Evolutionary conservation across 2,329 filamentous ascomycete species (phyloP), one percentile per base, ranked within the genome.

Genomic region (Colletotrichum cereale): DNA sequence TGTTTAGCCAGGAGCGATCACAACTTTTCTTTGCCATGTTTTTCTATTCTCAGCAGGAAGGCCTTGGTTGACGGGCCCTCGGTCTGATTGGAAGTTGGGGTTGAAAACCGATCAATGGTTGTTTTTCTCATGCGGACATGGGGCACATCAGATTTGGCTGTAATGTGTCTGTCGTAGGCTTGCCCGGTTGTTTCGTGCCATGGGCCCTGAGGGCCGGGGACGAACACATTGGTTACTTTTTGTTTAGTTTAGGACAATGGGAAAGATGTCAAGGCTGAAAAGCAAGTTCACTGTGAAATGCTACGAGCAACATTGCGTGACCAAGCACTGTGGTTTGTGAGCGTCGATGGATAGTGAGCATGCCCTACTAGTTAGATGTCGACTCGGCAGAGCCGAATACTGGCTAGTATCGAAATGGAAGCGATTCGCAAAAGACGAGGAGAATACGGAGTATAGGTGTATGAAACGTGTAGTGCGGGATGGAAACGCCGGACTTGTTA

Each of bases 111-210:
- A 67, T 34, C 7, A 44, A 5, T 16, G 50, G 62, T 8, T 52
- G 11, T 21, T 11, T 4, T 57, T 56, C 31, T 50, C 24, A 71
- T 31, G 67, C 67, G 57, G 42, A 58, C 29, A 52, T 36, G 48
- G 31, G 31, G 24, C 57, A 57, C 48, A 52, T 21, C 16, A 21
- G 47, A 50, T 7, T 26, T 60, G 56, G 62, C 56, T 67, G 48
- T 67, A 62, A 62, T 62, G 56, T 67, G 57, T 62, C 34, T 67
- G 57, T 62, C 34, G 29, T 67, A 14, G n/a, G 63, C 26, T 58
- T 26, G 8, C 61, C 40, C 36, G 53, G n/a, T 31, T 64, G 24
- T 57, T 55, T 50, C 29, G 26, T 16, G n/a, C 44, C 18, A 42
- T 29, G 21, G 7, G 34, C 50, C 21, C 14, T 14, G 24, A 36